A percentile compares a stretch with the other conserved stretches of the same genome.
Conservation (phyloP, 176 grass and related monocot species). For the Carex myosuroides region DNA sequence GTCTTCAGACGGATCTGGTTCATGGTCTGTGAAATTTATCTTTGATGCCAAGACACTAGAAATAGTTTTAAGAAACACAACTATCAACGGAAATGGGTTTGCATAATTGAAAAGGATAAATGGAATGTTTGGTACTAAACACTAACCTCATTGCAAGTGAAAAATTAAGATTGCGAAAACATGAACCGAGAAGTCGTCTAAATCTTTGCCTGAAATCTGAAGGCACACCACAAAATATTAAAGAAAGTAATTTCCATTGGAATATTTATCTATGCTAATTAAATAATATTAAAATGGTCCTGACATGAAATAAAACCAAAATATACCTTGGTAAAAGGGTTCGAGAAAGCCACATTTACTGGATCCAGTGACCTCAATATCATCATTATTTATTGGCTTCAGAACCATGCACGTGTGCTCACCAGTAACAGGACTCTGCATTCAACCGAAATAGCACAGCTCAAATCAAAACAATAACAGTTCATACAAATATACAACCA, state of each 20-base stretch:
- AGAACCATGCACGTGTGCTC: slow-evolving; percentile 94
- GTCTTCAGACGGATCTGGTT: slow-evolving; percentile 21
- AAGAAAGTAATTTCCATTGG: background rate
- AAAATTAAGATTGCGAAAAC: slow-evolving; percentile 62
- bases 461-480: background rate
- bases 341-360: slow-evolving; percentile 67
- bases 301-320: background rate
- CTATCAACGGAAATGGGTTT: background rate
- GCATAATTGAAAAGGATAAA: background rate
- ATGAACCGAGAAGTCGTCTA: slow-evolving; percentile 67
- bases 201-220: slow-evolving; percentile 90
- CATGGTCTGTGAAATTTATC: slow-evolving; percentile 59
- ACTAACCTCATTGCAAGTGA: slow-evolving; percentile 78
- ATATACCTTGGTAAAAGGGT: slow-evolving; percentile 79
- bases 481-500: background rate
- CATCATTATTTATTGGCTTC: slow-evolving; percentile 70
- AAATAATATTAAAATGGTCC: background rate
- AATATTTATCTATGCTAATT: background rate
- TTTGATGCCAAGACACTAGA: slow-evolving; percentile 74
- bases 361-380: slow-evolving; percentile 42
- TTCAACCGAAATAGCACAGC: slow-evolving; percentile 12
- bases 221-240: slow-evolving; percentile 21
- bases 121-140: slow-evolving; percentile 11
- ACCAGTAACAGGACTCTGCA: slow-evolving; percentile 90
- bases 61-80: slow-evolving; percentile 6